These are phyloP conservation scores for Diaporthe capsici DNA, from an alignment of 2,329 filamentous ascomycete genomes.

Conservation along the genomic window DNA sequence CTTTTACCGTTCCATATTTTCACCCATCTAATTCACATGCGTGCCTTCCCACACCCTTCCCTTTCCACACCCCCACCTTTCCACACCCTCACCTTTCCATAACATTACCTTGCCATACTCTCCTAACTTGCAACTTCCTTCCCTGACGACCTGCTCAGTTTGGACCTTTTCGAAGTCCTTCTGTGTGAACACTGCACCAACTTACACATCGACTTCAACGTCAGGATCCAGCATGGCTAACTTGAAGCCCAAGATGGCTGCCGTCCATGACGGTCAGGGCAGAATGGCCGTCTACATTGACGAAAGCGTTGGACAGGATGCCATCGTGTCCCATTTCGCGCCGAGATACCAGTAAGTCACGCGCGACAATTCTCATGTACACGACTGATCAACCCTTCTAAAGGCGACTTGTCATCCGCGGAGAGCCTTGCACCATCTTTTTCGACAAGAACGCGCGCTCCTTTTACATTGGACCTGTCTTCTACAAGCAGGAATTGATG, in stretches of 20 bases:
- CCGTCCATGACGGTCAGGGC: constrained; percentile 27
- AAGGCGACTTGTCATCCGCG: constrained; percentile 2
- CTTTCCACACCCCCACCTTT: neutral
- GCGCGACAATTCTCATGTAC: neutral
- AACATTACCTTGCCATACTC: neutral
- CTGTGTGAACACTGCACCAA: neutral
- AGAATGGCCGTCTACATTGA: constrained; percentile 11
- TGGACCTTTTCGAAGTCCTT: neutral
- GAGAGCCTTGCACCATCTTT: constrained; percentile 16
- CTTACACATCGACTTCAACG: neutral
- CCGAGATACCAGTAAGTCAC: constrained; percentile 32
- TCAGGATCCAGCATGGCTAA: constrained; percentile 2
- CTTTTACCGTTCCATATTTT: neutral
- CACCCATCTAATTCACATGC: no score
- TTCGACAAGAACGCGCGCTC: neutral
- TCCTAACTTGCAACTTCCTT: neutral
- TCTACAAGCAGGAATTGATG: neutral
- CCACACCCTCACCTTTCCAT: neutral
- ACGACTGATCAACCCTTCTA: neutral
- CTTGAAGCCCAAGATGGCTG: neutral
- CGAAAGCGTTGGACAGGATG: neutral
- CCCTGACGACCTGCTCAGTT: neutral
- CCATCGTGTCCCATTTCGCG: neutral
- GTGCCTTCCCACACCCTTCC: neutral
- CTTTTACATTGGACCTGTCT: neutral